phyloP scores from a whole-genome alignment of 1,284 basidiomycete genomes.

The Ganoderma sinense region DNA sequence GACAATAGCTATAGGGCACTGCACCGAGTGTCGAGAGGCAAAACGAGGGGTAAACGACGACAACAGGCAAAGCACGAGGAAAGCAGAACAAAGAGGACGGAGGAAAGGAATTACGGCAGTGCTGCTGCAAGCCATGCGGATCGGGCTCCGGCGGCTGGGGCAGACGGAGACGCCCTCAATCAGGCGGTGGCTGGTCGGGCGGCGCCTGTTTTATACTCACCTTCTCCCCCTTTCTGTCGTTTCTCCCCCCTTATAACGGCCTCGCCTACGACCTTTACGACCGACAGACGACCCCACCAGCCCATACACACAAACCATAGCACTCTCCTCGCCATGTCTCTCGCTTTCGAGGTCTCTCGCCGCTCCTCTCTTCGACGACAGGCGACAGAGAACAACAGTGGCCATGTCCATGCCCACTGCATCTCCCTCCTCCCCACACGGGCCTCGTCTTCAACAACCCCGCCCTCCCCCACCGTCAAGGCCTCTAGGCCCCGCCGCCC shows the following conservation, averaged over 20 bases:
- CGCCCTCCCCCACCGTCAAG: constrained; percentile 15
- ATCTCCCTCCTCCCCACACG: constrained; percentile 14
- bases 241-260: constrained; percentile 21
- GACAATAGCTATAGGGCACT: not conserved
- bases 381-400: constrained; percentile 7
- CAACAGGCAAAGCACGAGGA: not conserved
- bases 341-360: constrained; percentile 29
- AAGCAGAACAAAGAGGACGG: not conserved
- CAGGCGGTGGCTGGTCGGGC: not conserved
- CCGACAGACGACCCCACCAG: constrained; percentile 6
- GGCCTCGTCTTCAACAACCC: constrained; percentile 15
- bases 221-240: constrained; percentile 14
- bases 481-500: constrained; percentile 37
- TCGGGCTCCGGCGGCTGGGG: constrained; percentile 12
- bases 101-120: not conserved
- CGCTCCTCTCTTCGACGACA: constrained; percentile 11
- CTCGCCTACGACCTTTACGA: constrained; percentile 17
- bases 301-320: not conserved
- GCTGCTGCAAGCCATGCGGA: not conserved
- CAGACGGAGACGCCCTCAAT: too few species aligned
- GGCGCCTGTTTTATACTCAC: not conserved
- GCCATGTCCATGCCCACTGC: constrained; percentile 10
- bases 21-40: not conserved
- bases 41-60: not conserved
- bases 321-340: constrained; percentile 25